These are phyloP conservation scores for Talaromyces sp. DNA, from an alignment of 2,329 filamentous ascomycete genomes.

Conservation along the genomic window DNA sequence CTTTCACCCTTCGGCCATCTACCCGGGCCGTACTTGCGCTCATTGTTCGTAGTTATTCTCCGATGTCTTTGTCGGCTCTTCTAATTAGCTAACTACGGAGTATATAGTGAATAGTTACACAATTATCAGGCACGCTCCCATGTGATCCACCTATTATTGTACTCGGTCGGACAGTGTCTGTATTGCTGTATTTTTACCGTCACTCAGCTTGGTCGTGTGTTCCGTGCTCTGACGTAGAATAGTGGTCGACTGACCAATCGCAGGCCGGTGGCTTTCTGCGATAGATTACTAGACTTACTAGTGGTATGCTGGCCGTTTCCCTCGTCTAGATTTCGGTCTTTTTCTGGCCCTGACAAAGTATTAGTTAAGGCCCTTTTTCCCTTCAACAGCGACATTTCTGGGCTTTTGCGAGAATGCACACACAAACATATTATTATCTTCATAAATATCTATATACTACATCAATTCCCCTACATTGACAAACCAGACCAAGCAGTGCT, in stretches of 20 bases:
- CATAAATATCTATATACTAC: background rate
- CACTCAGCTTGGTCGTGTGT: background rate
- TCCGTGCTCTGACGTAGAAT: background rate
- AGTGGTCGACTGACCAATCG: background rate
- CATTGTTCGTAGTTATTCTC: background rate
- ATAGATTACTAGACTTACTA: background rate
- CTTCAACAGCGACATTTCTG: background rate
- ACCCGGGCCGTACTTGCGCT: background rate
- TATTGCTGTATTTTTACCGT: background rate
- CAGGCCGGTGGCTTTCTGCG: background rate
- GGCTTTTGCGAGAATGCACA: background rate
- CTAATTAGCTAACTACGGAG: background rate
- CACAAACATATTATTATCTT: background rate
- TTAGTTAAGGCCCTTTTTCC: background rate
- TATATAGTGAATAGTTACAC: no score
- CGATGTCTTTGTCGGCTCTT: background rate
- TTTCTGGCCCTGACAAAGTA: background rate
- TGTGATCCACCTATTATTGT: background rate
- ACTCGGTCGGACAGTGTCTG: background rate
- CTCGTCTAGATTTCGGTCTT: background rate
- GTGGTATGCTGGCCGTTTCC: background rate
- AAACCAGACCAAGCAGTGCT: background rate
- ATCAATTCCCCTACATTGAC: background rate
- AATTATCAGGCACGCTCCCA: background rate
- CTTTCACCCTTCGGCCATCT: background rate